phyloP scores from a whole-genome alignment of 805 yeast genomes.

The Blastobotrys attinorum region DNA sequence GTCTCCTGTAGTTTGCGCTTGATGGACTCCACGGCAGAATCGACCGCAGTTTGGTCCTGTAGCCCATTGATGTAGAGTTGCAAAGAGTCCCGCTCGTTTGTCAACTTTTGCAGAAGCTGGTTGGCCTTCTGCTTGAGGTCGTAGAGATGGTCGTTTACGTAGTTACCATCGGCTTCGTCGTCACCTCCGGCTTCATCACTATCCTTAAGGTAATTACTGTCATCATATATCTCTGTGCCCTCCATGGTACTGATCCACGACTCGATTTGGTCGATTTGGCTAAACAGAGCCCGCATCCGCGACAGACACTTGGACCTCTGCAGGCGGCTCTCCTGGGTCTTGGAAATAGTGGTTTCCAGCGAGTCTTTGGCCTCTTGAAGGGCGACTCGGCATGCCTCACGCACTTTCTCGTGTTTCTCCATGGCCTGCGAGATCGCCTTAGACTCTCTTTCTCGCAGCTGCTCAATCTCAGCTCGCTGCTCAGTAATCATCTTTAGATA shows the following conservation, averaged over 20 bases:
- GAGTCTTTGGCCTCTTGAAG: constrained; percentile 14
- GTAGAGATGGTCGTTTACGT: neutral
- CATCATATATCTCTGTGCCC: neutral
- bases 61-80: constrained; percentile 1
- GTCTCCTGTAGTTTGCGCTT: constrained; percentile 12
- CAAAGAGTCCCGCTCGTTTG: constrained; percentile 9
- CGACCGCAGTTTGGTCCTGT: constrained; percentile 6
- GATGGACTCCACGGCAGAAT: constrained; percentile 6
- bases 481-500: constrained; percentile 78
- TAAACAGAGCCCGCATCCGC: constrained; percentile 6
- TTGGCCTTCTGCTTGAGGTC: neutral
- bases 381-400: constrained; percentile 8
- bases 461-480: constrained; percentile 67
- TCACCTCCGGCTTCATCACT: too few relatives aligned
- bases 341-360: constrained; percentile 7
- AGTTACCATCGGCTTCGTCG: neutral
- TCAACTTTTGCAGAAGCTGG: constrained; percentile 2
- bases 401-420: constrained; percentile 6
- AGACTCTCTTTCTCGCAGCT: constrained; percentile 41
- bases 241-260: constrained; percentile 6
- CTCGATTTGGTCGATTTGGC: constrained; percentile 6
- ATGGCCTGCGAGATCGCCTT: constrained; percentile 13
- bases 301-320: constrained; percentile 6
- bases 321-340: constrained; percentile 5
- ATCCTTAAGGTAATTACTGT: too few relatives aligned